phyloP scores from a whole-genome alignment of 106 monocot genomes.

The Dendrobium officinale region DNA sequence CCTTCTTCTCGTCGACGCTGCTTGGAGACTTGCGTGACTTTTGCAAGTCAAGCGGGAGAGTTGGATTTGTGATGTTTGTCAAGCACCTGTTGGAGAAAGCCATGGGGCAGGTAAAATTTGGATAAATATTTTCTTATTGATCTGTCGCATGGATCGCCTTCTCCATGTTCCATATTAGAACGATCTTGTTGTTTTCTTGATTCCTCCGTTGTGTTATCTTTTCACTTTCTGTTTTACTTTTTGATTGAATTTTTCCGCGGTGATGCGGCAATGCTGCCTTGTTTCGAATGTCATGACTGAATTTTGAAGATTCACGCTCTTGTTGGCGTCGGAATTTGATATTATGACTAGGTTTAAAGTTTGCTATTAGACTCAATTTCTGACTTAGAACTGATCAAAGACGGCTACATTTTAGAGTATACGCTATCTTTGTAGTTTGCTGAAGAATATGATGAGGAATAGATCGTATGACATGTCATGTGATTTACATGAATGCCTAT shows the following conservation, averaged over 20 bases:
- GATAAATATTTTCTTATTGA: background rate
- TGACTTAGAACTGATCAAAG: background rate
- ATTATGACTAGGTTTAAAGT: background rate
- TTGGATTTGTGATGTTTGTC: background rate
- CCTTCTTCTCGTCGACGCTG: background rate
- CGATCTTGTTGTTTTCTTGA: background rate
- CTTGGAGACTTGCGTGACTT: background rate
- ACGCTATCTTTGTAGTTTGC: background rate
- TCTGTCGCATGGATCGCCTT: background rate
- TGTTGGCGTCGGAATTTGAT: background rate
- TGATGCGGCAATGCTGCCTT: background rate
- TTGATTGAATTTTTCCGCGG: background rate
- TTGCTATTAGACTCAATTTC: background rate
- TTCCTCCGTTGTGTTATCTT: background rate
- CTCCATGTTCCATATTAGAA: background rate
- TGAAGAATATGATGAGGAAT: background rate
- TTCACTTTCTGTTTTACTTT: background rate
- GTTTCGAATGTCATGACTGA: background rate
- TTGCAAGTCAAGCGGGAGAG: background rate
- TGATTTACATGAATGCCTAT: background rate
- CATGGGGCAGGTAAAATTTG: constrained; percentile 2
- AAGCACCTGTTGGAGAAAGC: constrained; percentile 9
- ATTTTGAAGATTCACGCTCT: background rate
- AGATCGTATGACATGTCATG: background rate
- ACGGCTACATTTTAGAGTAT: background rate